Evolutionary conservation across 1,139 yeast species (phyloP), one percentile per base, ranked within the genome.

Genomic region (Martiniozyma asiatica): DNA sequence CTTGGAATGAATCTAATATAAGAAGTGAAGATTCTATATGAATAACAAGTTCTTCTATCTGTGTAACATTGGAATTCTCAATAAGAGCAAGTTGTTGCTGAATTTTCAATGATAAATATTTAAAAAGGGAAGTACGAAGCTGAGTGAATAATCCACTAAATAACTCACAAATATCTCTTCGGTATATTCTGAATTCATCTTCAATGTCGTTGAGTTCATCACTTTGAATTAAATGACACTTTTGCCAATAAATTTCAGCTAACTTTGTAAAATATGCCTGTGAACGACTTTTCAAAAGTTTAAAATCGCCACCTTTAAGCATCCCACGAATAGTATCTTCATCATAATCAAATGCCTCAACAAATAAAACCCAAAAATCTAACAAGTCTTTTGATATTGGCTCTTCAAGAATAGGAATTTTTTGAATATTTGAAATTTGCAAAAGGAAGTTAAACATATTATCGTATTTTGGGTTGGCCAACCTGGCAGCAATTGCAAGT

Each of bases 311-410:
- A 27, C 54, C 54, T 10, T 54, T 52, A 14, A 66, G 41, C 2
- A 58, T 28, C 11, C 48, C 47, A 29, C 51, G 42, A n/a, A 68
- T 44, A 1, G 58, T 41, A 13, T 59, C 77, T n/a, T 54, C 63
- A 34, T 71, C 77, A 40, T 69, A 77, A 13, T 65, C 56, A 35
- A 67, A 69, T 2, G 69, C 63, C 38, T 80, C 92, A 8, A 77
- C 72, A 32, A 79, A 61, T 35, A 74, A 77, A 32, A 70, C 68
- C 97, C 97, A 89, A 47, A 85, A 82, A 32, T 74, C 74, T 5
- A 81, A 59, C 41, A 84, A 61, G 34, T 73, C 76, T 26, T 65
- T 70, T 11, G 93, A 77, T 9, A 80, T 57, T 11, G 56, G 56
- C 48, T 87, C 95, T 17, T 82, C 87, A 0, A 61, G 54, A 1